A percentile compares a stretch with the other conserved stretches of the same genome.
Evolutionary conservation across 2,329 filamentous ascomycete genomes (phyloP).

Genomic region (Pseudogymnoascus sp.): DNA sequence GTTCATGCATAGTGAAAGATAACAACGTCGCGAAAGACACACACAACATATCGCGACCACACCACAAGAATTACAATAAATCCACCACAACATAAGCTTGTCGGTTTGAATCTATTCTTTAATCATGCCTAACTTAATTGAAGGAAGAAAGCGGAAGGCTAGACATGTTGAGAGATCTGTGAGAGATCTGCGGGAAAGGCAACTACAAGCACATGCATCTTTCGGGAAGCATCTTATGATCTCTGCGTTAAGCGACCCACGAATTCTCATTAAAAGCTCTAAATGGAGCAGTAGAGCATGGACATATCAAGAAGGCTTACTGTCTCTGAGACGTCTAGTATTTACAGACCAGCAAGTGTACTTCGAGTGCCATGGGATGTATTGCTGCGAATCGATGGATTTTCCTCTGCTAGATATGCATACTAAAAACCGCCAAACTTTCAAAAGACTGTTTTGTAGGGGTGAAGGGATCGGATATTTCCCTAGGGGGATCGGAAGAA

Average conservation of each 20-base stretch:
- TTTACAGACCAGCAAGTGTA: constrained; percentile 28
- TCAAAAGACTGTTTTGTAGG: background rate
- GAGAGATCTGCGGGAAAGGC: constrained; percentile 15
- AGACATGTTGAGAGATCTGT: background rate
- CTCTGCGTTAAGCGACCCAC: constrained; percentile 4
- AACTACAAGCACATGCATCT: constrained; percentile 10
- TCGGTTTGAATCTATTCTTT: background rate
- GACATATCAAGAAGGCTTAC: constrained; percentile 32
- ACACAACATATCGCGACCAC: too few species aligned
- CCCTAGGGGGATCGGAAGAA: background rate
- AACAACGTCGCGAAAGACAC: too few species aligned
- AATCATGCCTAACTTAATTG: background rate
- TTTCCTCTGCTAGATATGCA: constrained; percentile 9
- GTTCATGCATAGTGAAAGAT: too few species aligned
- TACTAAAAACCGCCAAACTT: background rate
- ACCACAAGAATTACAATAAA: too few species aligned
- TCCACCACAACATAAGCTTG: too few species aligned
- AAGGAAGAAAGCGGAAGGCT: background rate
- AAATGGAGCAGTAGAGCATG: constrained; percentile 26
- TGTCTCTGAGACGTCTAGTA: constrained; percentile 26
- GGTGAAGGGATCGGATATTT: background rate
- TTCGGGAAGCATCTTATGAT: constrained; percentile 14
- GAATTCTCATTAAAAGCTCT: constrained; percentile 3
- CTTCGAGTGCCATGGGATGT: constrained; percentile 22
- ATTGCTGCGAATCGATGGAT: constrained; percentile 15